Conservation (phyloP, 129 eudicot genomes). For the Flaveria brownii region DNA sequence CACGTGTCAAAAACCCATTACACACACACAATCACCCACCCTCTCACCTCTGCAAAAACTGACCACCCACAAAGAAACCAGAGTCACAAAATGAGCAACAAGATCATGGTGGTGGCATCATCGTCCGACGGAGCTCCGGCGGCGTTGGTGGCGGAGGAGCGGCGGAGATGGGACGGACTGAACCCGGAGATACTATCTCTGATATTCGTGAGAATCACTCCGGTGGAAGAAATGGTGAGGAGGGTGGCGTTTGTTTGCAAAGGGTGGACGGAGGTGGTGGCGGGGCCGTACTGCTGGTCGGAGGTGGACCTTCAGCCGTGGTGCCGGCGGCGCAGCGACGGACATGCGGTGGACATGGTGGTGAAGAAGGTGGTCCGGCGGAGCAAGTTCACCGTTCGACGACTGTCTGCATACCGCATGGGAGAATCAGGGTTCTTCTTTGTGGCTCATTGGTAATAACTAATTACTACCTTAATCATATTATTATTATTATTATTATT, state of each 20-base stretch:
- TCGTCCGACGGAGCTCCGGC: neutral
- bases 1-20: conserved; percentile 10
- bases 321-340: conserved; percentile 27
- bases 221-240: conserved; percentile 38
- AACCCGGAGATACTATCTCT: conserved; percentile 37
- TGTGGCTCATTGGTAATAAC: conserved; percentile 32
- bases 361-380: conserved; percentile 39
- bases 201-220: conserved; percentile 25
- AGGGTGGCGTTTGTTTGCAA: conserved; percentile 40
- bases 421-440: conserved; percentile 40
- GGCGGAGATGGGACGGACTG: conserved; percentile 19
- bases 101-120: neutral
- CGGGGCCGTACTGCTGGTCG: conserved; percentile 47
- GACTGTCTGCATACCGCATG: conserved; percentile 32
- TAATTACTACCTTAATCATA: neutral
- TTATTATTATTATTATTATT: no score
- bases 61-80: no score
- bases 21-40: neutral
- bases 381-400: conserved; percentile 28
- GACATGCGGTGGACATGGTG: conserved; percentile 24
- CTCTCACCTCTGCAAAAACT: no score
- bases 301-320: conserved; percentile 31
- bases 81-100: conserved; percentile 12
- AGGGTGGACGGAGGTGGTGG: conserved; percentile 37
- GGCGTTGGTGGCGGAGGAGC: neutral